Evolutionary conservation across 768 basidiomycete species (phyloP).

Genomic region (Agaricus sinodeliciosus): DNA sequence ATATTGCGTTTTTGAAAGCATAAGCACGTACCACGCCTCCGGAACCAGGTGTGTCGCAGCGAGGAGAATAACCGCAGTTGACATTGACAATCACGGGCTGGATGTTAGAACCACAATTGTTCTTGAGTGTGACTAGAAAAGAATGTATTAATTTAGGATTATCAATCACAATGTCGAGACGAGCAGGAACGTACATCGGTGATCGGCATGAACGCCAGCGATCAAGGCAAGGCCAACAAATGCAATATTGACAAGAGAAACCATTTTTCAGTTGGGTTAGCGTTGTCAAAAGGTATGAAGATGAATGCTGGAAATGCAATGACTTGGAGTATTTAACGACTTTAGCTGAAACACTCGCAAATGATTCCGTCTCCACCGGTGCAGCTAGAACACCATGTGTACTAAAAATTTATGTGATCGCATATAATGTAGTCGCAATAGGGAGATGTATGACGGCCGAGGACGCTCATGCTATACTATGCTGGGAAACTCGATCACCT

Average conservation of each 20-base stretch:
- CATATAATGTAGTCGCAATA: no score
- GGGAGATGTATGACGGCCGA: no score
- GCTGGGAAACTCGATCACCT: no score
- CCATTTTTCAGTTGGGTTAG: not conserved
- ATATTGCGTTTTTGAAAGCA: not conserved
- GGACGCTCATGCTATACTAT: no score
- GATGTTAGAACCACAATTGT: conserved; percentile 25
- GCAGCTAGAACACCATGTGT: no score
- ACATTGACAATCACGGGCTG: conserved; percentile 30
- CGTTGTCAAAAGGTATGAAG: no score
- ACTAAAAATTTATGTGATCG: no score
- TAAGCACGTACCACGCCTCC: conserved; percentile 25
- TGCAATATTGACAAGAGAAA: not conserved
- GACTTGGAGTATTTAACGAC: not conserved
- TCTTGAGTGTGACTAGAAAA: conserved; percentile 25
- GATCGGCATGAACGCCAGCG: conserved; percentile 15
- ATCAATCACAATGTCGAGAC: not conserved
- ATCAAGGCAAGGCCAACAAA: not conserved
- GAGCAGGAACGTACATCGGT: conserved; percentile 13
- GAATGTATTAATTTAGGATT: not conserved
- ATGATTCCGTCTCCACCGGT: no score
- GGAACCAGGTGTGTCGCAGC: conserved; percentile 27
- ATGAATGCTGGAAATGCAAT: not conserved
- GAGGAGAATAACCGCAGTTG: conserved; percentile 35
- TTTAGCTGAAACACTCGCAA: no score